Base-by-base conservation (phyloP, 2,329 filamentous ascomycete genomes). In the Claviceps paspali region DNA sequence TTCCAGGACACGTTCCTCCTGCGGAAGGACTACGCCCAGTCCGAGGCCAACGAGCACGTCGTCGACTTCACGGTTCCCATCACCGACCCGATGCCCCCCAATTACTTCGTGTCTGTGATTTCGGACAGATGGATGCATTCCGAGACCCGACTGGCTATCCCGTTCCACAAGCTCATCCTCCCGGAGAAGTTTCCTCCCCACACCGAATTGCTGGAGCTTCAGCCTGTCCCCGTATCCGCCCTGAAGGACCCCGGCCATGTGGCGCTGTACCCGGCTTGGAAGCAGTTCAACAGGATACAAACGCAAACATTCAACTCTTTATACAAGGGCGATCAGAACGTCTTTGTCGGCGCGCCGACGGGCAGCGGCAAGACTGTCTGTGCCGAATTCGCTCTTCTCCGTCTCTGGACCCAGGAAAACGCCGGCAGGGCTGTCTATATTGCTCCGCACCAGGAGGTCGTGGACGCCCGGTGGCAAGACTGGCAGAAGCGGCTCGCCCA, bases 51-150 rank as follows among this genome's bases (percentile, higher is more conserved):
- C 45, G 88, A 96, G 61, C 91, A 98, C 58, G 62, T 95, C 9
- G 81, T 98, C 21, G 91, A 98, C 48, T 91, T 98, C 49, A 96
- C 88, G 0, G 88, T 96, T 3, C 83, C 91, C 1, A 93, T 98
- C 47, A 87, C 85, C 1, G 91, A 98, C 48, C 92, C 92, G 0
- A 93, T 96, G 82, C 91, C 91, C 11, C 91, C 92, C 0, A 93
- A 98, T 57, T 98, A 98, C 63, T 98, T 98, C 61, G 85, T 98
- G 50, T 91, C 86, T 0, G 74, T 98, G 28, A 64, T 95, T 15
- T 96, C 88, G 3, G 91, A 98, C 57, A 73, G 91, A 47, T 98
- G 91, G 91, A 95, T 98, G 85, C 85, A 94, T 54, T 85, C 88
- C 1, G 87, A 98, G 62, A 94, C 87, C 1, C 86, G 87, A 53